Percentiles rank a stretch among this genome's conserved stretches.
Evolutionary conservation across 2,329 filamentous ascomycete species (phyloP).

Genomic region (Aspergillus cejpii): DNA sequence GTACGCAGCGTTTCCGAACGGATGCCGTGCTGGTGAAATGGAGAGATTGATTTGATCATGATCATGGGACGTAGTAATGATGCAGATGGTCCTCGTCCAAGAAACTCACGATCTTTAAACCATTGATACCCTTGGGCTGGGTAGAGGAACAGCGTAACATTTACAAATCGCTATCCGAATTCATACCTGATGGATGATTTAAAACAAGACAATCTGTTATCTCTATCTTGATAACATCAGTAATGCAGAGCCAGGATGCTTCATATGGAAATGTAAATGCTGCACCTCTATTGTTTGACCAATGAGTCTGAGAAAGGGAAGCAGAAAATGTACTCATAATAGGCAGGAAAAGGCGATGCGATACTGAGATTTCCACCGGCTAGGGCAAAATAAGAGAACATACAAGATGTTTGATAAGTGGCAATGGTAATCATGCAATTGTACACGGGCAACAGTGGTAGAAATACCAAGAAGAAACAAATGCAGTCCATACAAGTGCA

Average conservation of each 20-base stretch:
- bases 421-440: no score
- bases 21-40: conserved; percentile 75
- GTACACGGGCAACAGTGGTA: no score
- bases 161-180: no score
- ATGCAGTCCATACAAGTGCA: no score
- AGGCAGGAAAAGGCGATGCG: no score
- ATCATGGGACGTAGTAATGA: conserved; percentile 3
- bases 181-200: no score
- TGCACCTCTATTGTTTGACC: background rate
- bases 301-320: background rate
- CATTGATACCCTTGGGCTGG: background rate
- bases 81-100: conserved; percentile 1
- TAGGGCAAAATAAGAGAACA: no score
- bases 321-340: no score
- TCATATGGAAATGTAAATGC: background rate
- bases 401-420: no score
- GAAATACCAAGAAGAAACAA: no score
- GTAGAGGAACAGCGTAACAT: no score
- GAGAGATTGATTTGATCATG: conserved; percentile 52
- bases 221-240: background rate
- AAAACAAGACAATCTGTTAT: background rate
- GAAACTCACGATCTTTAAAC: background rate
- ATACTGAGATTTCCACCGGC: no score
- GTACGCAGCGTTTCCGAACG: conserved; percentile 74
- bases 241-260: background rate